A percentile compares a stretch with the other conserved stretches of the same genome.
phyloP scores from a whole-genome alignment of 805 yeast genomes.

The Nakazawaea sp. region DNA sequence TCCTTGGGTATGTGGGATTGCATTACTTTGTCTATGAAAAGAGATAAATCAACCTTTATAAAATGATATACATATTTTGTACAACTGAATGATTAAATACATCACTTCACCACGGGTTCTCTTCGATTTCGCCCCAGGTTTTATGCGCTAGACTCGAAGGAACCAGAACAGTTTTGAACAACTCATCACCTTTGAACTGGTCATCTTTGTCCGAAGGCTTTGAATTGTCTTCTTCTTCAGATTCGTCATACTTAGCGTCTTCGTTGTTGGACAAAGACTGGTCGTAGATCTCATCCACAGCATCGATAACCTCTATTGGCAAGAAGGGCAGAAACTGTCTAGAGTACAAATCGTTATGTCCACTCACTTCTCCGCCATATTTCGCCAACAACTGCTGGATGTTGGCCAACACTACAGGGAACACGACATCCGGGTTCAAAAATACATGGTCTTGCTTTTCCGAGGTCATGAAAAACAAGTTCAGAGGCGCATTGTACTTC shows the following conservation, averaged over 20 bases:
- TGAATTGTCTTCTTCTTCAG: constrained; percentile 12
- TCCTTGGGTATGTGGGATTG: constrained; percentile 69
- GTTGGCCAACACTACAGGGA: constrained; percentile 66
- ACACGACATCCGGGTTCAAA: constrained; percentile 45
- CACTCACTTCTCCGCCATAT: constrained; percentile 67
- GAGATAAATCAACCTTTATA: constrained; percentile 36
- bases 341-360: constrained; percentile 46
- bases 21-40: constrained; percentile 71
- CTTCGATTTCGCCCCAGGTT: constrained; percentile 48
- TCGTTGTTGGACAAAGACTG: constrained; percentile 21
- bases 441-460: constrained; percentile 25
- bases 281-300: constrained; percentile 60
- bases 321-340: constrained; percentile 62
- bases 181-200: constrained; percentile 33
- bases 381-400: constrained; percentile 60
- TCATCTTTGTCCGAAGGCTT: constrained; percentile 8
- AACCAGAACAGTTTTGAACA: constrained; percentile 39
- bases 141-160: constrained; percentile 47
- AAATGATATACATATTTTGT: too few relatives aligned
- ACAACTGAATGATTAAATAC: too few relatives aligned
- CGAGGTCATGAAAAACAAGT: constrained; percentile 15
- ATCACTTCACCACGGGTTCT: constrained; percentile 58
- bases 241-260: constrained; percentile 14
- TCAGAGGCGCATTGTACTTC: constrained; percentile 8
- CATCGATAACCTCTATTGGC: constrained; percentile 65